Base-by-base conservation (phyloP, 495 filamentous ascomycete species). In the Tricharina praecox region DNA sequence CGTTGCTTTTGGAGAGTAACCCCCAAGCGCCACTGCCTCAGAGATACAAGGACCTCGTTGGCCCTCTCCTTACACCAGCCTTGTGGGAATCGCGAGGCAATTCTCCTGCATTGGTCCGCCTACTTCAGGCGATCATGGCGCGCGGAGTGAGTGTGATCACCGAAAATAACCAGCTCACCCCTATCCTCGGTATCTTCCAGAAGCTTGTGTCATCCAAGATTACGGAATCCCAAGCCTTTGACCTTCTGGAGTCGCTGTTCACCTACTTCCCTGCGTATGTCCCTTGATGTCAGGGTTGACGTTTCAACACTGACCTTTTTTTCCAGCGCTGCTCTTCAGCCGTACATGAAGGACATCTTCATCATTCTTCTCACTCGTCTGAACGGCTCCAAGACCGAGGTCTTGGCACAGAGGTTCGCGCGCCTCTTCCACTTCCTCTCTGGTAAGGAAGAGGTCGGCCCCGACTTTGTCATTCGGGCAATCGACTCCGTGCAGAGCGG, bases 1-100 rank as follows among this genome's bases (percentile, higher is more conserved):
- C 85, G 3, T 80, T 85, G 16, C 73, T 96, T 26, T 74, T 96
- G 2, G 86, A 93, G 65, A 71, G 79, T 23, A 83, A 87, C 52
- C 77, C 82, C 2, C 69, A 81, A 4, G 78, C 70, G 4, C 68
- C 76, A 11, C 67, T 96, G 13, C 76, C 86, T 0, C 71, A 75
- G 5, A 78, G 78, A 53, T 93, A 87, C 65, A 75, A 83, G 55
- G 69, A 73, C 7, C 66, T 99, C 26, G 72, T 94, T 37, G 66
- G 69, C 1, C 77, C 79, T 13, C 73, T 93, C 44, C 73, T 96
- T 41, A 71, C 71, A 55, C 85, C 83, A 3, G 62, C 70, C 2
- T 70, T 83, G 46, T 99, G 92, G 92, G 82, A 92, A 45, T 81
- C 79, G 0, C 79, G 77, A 50, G 92, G 92, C 62, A 96, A 95